Evolutionary conservation across 768 basidiomycete genomes (phyloP), one percentile per base, ranked within the genome.

Genomic region (Punctularia strigosozonata): DNA sequence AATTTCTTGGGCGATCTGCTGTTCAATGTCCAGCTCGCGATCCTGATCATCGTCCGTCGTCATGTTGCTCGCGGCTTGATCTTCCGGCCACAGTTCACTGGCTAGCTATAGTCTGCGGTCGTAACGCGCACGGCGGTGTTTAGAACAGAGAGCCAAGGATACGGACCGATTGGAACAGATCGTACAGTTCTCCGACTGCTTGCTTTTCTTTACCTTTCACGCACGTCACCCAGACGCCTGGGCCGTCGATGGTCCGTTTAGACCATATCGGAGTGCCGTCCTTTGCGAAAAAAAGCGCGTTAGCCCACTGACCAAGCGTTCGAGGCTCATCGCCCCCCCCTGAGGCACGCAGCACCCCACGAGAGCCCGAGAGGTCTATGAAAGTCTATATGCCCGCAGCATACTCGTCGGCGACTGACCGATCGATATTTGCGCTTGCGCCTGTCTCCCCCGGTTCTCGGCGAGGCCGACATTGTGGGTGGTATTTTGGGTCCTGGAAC

Each of bases 211-310:
- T 89, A 15, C 87, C 87, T 54, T 80, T 85, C 22, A 86, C 71
- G 48, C 84, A 89, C 50, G 78, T 86, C 7, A 75, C 81, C 86
- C 87, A 90, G 15, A 90, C 61, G 14, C 87, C 86, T 15, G 87
- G 87, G 6, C 87, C 87, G 43, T 83, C 80, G 41, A 88, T 70
- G 19, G 63, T 57, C 31, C 71, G 61, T 55, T 75, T 83, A 17
- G 60, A 68, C 77, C 78, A 80, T 21, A 77, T 67, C 14, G 76
- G 69, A 2, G 73, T 73, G 4, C 80, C 80, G 49, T 82, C 78
- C 80, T 83, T n/a, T n/a, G n/a, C n/a, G n/a, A n/a, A n/a, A n/a
- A n/a, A n/a, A n/a, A n/a, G n/a, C n/a, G n/a, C n/a, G n/a, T n/a
- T n/a, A n/a, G n/a, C n/a, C n/a, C n/a, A n/a, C n/a, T n/a, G n/a